These are phyloP conservation scores for Acrocalymma vagum DNA, from an alignment of 2,329 filamentous ascomycete species.

Conservation along the genomic window DNA sequence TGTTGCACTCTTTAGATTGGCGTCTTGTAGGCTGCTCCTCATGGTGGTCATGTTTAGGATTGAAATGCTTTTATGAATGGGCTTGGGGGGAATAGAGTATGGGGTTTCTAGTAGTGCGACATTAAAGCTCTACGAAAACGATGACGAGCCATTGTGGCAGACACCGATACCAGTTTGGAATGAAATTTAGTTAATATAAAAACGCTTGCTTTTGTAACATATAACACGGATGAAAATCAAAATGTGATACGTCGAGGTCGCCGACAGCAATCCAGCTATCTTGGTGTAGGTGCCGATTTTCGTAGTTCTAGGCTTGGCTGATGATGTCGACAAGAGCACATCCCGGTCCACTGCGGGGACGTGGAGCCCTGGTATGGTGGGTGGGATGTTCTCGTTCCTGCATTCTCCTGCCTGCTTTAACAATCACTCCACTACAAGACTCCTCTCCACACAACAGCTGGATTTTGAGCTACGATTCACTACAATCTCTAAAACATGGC, in stretches of 20 bases:
- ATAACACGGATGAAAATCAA: too few species aligned
- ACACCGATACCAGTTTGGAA: conserved; percentile 22
- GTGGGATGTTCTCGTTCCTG: conserved; percentile 28
- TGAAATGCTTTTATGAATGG: conserved; percentile 31
- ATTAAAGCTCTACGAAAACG: conserved; percentile 2
- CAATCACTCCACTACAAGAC: conserved; percentile 6
- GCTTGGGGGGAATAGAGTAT: conserved; percentile 26
- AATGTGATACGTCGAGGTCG: too few species aligned
- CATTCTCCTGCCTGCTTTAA: conserved; percentile 29
- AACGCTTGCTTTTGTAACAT: too few species aligned
- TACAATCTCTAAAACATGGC: conserved; percentile 50
- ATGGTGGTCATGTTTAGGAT: conserved; percentile 35
- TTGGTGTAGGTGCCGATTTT: conserved; percentile 2
- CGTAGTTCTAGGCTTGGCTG: conserved; percentile 13
- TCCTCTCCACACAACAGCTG: neutral
- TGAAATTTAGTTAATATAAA: conserved; percentile 22
- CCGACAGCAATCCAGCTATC: too few species aligned
- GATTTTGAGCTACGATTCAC: neutral
- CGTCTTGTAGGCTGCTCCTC: conserved; percentile 31
- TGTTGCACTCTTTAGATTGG: conserved; percentile 24
- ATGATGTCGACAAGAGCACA: conserved; percentile 14
- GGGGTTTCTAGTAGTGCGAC: conserved; percentile 26
- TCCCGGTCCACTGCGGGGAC: conserved; percentile 24
- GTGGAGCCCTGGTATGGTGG: too few species aligned
- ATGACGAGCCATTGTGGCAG: conserved; percentile 19